Conservation (phyloP, 208 protist genomes). For the Acanthamoeba sp. region DNA sequence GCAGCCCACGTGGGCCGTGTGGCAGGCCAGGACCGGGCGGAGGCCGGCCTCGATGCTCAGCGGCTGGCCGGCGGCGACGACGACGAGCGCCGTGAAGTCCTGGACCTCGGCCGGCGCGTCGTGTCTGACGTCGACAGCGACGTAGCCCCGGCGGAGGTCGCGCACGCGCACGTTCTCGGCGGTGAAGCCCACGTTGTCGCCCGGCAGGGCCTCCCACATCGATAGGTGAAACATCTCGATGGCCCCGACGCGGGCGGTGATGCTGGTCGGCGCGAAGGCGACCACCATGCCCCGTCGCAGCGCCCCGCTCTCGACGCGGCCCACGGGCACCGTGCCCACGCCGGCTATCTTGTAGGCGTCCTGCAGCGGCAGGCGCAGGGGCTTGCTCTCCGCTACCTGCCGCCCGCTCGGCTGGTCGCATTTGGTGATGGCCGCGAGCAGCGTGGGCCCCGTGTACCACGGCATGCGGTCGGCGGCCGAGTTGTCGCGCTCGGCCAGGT, state of each 20-base stretch:
- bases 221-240: conserved; percentile 92
- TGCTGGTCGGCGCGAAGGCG: conserved; percentile 88
- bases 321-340: conserved; percentile 97
- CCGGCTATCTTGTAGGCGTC: conserved; percentile 98
- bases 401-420: conserved; percentile 91
- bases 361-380: conserved; percentile 95
- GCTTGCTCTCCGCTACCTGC: conserved; percentile 94
- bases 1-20: conserved; percentile 96
- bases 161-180: conserved; percentile 93
- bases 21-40: conserved; percentile 94
- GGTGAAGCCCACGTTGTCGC: conserved; percentile 93
- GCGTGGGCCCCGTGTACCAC: conserved; percentile 94
- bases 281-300: conserved; percentile 86
- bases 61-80: conserved; percentile 94
- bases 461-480: conserved; percentile 90
- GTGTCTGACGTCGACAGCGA: conserved; percentile 88
- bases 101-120: conserved; percentile 71
- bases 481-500: conserved; percentile 93
- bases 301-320: conserved; percentile 92
- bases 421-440: conserved; percentile 94
- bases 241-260: conserved; percentile 88
- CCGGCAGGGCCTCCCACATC: conserved; percentile 81
- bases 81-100: conserved; percentile 94
- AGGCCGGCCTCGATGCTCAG: conserved; percentile 93
- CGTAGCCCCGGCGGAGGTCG: conserved; percentile 92